Evolutionary conservation across 2,329 filamentous ascomycete species (phyloP).

Genomic region (Alternaria ethzedia): DNA sequence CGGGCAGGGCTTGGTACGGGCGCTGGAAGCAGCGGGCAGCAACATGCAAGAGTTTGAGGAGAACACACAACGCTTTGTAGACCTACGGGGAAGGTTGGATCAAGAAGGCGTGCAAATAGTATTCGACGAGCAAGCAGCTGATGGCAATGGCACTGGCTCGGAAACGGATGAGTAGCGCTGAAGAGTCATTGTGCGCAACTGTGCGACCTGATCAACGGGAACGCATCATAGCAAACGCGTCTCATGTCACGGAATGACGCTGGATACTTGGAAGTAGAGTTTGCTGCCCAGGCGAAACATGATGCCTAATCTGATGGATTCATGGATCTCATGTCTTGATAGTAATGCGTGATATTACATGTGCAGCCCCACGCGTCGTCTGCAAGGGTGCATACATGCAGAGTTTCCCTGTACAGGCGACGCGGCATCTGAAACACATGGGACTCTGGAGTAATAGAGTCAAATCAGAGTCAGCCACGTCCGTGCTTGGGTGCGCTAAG

Average conservation of each 20-base stretch:
- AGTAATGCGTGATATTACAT: slow-evolving; percentile 5
- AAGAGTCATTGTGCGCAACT: not conserved
- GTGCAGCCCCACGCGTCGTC: slow-evolving; percentile 4
- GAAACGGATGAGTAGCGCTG: slow-evolving; percentile 18
- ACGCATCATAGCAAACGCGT: not conserved
- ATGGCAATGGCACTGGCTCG: slow-evolving; percentile 7
- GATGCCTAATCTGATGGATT: not conserved
- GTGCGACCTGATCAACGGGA: not conserved
- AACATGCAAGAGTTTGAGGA: slow-evolving; percentile 35
- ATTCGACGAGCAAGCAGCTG: slow-evolving; percentile 25
- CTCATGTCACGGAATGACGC: not conserved
- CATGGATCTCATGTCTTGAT: slow-evolving; percentile 5
- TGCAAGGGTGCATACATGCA: not conserved
- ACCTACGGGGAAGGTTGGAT: slow-evolving; percentile 23
- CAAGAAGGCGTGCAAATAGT: slow-evolving; percentile 36
- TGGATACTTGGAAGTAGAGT: not conserved
- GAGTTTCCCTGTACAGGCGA: not conserved
- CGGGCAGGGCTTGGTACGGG: slow-evolving; percentile 23
- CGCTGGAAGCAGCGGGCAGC: slow-evolving; percentile 29
- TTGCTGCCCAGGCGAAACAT: slow-evolving; percentile 1
- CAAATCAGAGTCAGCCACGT: slow-evolving; percentile 23
- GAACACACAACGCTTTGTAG: slow-evolving; percentile 33
- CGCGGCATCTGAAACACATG: not conserved
- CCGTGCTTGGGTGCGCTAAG: slow-evolving; percentile 8
- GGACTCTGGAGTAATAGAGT: slow-evolving; percentile 5